Evolutionary conservation across 495 filamentous ascomycete genomes (phyloP), one percentile per base, ranked within the genome.

Genomic region (Penicillium lividum): DNA sequence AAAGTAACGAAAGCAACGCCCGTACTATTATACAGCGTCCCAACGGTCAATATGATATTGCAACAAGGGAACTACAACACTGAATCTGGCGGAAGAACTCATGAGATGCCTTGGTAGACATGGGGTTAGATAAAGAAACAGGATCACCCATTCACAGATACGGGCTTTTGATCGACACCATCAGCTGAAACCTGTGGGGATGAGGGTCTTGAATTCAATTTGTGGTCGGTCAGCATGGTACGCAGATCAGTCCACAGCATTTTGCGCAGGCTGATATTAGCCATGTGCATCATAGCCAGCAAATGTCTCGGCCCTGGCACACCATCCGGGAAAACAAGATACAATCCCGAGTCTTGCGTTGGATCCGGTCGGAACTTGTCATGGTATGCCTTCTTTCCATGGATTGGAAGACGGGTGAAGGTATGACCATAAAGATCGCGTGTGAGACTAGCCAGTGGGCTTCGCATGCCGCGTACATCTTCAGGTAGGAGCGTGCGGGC

Each of bases 381-480:
- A 57, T 76, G 66, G 44, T 77, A 77, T 0, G 69, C 74, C 59
- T 73, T 77, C 66, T 80, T 80, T 0, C 77, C 77, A 1, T 57
- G 59, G 3, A 80, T 62, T 0, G 71, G 73, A 3, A 77, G 58
- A 4, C 71, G 63, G 7, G 51, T 64, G 33, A 74, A 75, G 0
- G 71, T 63, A 33, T 61, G 64, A 0, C 53, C 53, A 49, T 77
- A 72, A 31, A 75, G 10, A 7, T 61, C 61, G 2, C 72, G 53
- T 4, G 73, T 70, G 1, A 77, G 48, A 11, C 51, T 59, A 13
- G 65, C 67, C 9, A 73, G 33, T 0, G 58, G 55, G 4, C 33
- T 16, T 3, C 61, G 57, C 62, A 78, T 70, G 4, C 72, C 73
- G 1, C 42, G 57, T 42, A 77, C 67, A 51, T 74, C 68, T 2